Evolutionary conservation across 257 asterid species (phyloP).

Genomic region (Striga asiatica): DNA sequence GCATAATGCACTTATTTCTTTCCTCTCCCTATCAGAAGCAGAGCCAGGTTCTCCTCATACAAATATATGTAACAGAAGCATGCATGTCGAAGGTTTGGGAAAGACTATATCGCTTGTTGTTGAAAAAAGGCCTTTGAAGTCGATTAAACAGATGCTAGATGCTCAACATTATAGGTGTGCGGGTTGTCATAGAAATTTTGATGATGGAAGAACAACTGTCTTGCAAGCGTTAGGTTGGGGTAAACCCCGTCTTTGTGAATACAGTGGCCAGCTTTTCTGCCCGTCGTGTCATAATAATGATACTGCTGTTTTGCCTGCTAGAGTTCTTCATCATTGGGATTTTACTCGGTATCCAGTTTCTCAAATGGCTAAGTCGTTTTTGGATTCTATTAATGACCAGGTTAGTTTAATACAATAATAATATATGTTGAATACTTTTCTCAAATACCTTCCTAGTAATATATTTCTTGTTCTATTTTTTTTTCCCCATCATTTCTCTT

Average conservation of each 20-base stretch:
- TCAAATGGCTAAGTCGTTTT: constrained; percentile 75
- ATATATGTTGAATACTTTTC: neutral
- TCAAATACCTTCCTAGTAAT: neutral
- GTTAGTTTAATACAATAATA: constrained; percentile 21
- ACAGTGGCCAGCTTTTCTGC: constrained; percentile 83
- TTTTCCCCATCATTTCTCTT: constrained; percentile 22
- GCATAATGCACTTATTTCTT: constrained; percentile 38
- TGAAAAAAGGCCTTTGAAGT: constrained; percentile 43
- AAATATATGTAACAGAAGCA: constrained; percentile 19
- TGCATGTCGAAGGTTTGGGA: constrained; percentile 39
- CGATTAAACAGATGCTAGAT: constrained; percentile 69
- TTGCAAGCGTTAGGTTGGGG: constrained; percentile 84
- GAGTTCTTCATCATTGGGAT: constrained; percentile 87
- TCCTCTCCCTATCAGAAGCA: constrained; percentile 54
- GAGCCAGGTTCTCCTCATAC: constrained; percentile 35
- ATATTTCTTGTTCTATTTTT: constrained; percentile 5
- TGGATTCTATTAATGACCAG: constrained; percentile 86
- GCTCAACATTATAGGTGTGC: constrained; percentile 80
- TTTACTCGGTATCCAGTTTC: constrained; percentile 76
- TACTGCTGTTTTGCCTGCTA: constrained; percentile 78
- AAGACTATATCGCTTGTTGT: constrained; percentile 73
- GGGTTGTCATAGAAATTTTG: constrained; percentile 73
- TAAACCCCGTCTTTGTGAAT: constrained; percentile 86
- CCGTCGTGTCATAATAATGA: constrained; percentile 83
- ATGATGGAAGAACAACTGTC: constrained; percentile 56